Evolutionary conservation across 2,329 filamentous ascomycete genomes (phyloP).

Genomic region (Allantophomopsis lycopodina): DNA sequence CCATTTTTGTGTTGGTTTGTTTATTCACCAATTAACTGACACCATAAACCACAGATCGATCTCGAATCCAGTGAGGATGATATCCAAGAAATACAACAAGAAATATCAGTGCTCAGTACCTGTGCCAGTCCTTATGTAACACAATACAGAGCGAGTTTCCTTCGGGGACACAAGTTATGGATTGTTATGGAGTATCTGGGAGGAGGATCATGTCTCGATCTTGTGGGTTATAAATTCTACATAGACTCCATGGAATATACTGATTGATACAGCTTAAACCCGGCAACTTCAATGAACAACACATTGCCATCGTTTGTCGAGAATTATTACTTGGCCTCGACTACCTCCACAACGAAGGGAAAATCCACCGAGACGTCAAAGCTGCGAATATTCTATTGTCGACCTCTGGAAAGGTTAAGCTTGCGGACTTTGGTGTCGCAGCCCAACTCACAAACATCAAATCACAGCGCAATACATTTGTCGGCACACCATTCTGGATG

Average conservation of each 20-base stretch:
- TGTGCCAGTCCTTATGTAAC: constrained; percentile 91
- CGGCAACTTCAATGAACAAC: constrained; percentile 72
- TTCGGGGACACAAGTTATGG: constrained; percentile 95
- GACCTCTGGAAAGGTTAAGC: constrained; percentile 78
- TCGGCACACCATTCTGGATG: constrained; percentile 97
- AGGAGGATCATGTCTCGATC: constrained; percentile 85
- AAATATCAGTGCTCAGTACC: constrained; percentile 89
- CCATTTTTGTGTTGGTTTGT: constrained; percentile 6
- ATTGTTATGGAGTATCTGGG: constrained; percentile 98
- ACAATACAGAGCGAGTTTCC: constrained; percentile 90
- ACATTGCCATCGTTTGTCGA: constrained; percentile 89
- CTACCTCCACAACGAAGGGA: constrained; percentile 86
- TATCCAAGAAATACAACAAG: constrained; percentile 94
- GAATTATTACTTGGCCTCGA: constrained; percentile 83
- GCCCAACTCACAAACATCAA: constrained; percentile 96
- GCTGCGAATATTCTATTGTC: constrained; percentile 94
- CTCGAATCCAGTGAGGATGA: constrained; percentile 98
- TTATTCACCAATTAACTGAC: constrained; percentile 7
- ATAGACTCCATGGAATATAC: neutral
- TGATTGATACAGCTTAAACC: constrained; percentile 60
- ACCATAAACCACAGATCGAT: constrained; percentile 58
- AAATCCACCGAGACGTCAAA: constrained; percentile 95
- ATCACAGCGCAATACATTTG: constrained; percentile 92
- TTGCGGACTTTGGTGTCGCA: constrained; percentile 94
- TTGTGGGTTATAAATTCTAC: constrained; percentile 31